A percentile compares a stretch with the other conserved stretches of the same genome.
Evolutionary conservation across 108 stramenopile genomes (phyloP).

Genomic region (Nitzschia sp.): DNA sequence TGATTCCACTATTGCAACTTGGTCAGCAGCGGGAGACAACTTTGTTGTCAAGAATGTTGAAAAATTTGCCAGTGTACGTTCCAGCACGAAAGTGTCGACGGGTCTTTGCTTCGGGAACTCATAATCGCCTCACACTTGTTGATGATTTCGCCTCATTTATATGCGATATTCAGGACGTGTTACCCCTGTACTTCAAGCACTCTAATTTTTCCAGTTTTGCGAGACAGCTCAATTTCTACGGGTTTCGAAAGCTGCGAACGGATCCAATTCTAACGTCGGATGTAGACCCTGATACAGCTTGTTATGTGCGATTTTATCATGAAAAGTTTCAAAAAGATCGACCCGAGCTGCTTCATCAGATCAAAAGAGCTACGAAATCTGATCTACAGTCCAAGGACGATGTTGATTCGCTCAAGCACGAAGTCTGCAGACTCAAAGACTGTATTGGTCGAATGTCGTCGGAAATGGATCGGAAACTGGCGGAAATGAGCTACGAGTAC

Average conservation of each 20-base stretch:
- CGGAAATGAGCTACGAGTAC: constrained; percentile 53
- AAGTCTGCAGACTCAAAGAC: constrained; percentile 46
- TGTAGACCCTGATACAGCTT: constrained; percentile 55
- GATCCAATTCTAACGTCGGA: constrained; percentile 70
- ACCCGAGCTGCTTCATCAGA: constrained; percentile 63
- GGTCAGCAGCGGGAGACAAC: constrained; percentile 59
- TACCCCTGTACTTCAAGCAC: constrained; percentile 79
- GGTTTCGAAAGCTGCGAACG: constrained; percentile 68
- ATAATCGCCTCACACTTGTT: not conserved
- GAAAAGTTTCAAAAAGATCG: constrained; percentile 70
- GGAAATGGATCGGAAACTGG: constrained; percentile 47
- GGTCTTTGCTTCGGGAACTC: not conserved
- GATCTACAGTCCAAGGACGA: constrained; percentile 76
- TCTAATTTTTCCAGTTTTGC: constrained; percentile 79
- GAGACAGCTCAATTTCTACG: constrained; percentile 74
- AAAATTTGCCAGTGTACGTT: constrained; percentile 57
- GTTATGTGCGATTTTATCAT: constrained; percentile 70
- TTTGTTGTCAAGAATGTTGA: constrained; percentile 76
- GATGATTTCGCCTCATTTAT: not conserved
- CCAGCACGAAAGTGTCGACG: not conserved
- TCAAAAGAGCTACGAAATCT: constrained; percentile 67
- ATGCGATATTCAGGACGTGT: constrained; percentile 24
- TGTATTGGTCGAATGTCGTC: constrained; percentile 25
- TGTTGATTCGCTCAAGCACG: constrained; percentile 53
- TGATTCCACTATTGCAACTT: constrained; percentile 58